Evolutionary conservation across 2,329 filamentous ascomycete genomes (phyloP).

Genomic region (Colletotrichum neosansevieriae): DNA sequence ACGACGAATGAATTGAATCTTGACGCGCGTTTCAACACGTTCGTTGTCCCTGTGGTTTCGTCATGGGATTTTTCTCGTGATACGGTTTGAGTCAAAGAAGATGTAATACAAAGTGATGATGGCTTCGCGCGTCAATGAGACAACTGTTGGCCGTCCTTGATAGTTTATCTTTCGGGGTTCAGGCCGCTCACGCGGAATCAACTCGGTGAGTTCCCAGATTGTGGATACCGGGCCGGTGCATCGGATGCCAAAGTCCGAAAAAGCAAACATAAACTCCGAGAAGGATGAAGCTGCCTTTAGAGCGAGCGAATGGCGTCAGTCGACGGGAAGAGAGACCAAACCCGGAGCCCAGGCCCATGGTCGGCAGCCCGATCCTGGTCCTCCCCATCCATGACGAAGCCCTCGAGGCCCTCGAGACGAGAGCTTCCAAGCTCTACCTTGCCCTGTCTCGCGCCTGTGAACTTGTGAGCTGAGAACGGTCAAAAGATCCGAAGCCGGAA

Average conservation of each 20-base stretch:
- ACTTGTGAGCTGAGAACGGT: constrained; percentile 8
- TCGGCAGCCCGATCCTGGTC: background rate
- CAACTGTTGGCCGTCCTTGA: no score
- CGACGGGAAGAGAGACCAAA: background rate
- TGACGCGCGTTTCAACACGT: no score
- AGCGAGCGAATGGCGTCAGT: constrained; percentile 1
- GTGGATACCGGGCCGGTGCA: background rate
- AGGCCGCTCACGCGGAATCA: background rate
- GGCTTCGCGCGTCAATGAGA: no score
- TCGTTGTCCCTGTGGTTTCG: no score
- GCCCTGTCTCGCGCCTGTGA: no score
- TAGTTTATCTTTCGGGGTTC: background rate
- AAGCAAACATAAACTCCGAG: constrained; percentile 3
- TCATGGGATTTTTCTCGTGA: no score
- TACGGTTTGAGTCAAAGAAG: no score
- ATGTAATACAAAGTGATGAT: no score
- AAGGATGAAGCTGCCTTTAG: background rate
- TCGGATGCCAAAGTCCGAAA: constrained; percentile 7
- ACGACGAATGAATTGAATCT: no score
- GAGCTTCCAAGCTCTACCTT: background rate
- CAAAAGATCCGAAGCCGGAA: constrained; percentile 18
- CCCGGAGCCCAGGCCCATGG: background rate
- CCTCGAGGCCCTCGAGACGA: background rate
- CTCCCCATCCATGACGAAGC: background rate
- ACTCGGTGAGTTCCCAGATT: background rate